Evolutionary conservation across 78 protist genomes (phyloP), one percentile per base, ranked within the genome.

Genomic region (Dictyostelium brefeldianum): DNA sequence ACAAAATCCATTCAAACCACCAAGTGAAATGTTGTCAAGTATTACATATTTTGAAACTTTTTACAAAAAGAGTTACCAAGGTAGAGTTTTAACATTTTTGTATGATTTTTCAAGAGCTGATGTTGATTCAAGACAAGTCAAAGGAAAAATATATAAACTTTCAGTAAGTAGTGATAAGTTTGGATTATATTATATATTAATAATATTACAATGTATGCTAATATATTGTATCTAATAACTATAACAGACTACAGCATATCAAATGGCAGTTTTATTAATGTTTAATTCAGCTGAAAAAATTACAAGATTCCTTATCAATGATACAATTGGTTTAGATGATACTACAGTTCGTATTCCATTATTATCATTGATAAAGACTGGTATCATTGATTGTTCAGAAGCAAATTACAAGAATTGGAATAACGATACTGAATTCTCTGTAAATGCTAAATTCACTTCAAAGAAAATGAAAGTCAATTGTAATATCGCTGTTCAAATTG

Each of bases 51-150:
- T 97, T 89, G 81, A 85, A 65, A 41, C 27, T n/a, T 97, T 83
- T 62, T 97, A 97, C 89, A 89, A 84, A 57, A 41, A 31, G 8
- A 80, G 80, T 83, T 96, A 97, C 91, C 85, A 91, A 81, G 98
- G 98, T 77, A 84, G 99, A 75, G 82, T 83, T 80, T 91, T 97
- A 53, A 89, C 94, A 48, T 97, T 96, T 96, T 89, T 95, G 70
- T 43, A 80, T 14, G 82, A 77, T 92, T 92, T 97, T 90, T 97
- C 98, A 59, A 89, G 89, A 78, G 98, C 98, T 3, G 98, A 97
- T 69, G 78, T 97, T 29, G 83, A 91, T 22, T 87, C 93, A 29
- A 81, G 93, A 75, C 93, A 87, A 87, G 79, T 65, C 4, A 74
- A 51, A 77, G 93, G 93, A n/a, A 87, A 87, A 50, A 65, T 87